Conservation (phyloP, 1,284 basidiomycete species). For the Ceratobasidium sp. region DNA sequence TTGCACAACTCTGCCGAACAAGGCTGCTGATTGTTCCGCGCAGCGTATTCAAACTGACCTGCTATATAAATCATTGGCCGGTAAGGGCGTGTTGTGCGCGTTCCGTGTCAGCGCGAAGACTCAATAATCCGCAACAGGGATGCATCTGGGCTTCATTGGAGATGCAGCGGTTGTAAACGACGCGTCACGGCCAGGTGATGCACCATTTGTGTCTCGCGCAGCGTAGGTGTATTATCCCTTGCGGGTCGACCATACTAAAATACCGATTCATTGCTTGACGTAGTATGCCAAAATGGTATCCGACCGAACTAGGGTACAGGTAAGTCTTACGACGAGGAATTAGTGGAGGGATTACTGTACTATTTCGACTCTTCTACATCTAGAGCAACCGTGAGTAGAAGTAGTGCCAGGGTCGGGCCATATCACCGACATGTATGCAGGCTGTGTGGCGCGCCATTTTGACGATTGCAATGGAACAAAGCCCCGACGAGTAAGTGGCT, state of each 20-base stretch:
- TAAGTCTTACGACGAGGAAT: not conserved
- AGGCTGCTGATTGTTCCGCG: too few relatives aligned
- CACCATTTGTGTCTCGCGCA: not conserved
- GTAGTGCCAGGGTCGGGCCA: not conserved
- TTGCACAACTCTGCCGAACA: not conserved
- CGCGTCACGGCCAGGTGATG: not conserved
- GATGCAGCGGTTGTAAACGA: not conserved
- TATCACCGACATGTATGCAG: not conserved
- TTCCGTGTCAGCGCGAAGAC: not conserved
- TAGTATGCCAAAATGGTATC: constrained; percentile 1
- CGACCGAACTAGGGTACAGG: constrained; percentile 3
- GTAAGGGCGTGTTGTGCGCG: not conserved
- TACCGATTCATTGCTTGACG: not conserved
- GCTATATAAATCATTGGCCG: not conserved
- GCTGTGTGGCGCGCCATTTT: constrained; percentile 2
- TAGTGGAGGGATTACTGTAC: not conserved
- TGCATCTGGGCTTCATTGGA: not conserved
- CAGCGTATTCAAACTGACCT: not conserved
- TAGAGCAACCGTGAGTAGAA: not conserved
- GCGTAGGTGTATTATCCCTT: not conserved
- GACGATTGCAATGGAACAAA: not conserved
- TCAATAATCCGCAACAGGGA: not conserved
- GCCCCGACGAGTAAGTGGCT: not conserved
- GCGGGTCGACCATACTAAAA: not conserved
- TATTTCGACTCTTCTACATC: not conserved